These are phyloP conservation scores for Choiromyces venosus DNA, from an alignment of 495 filamentous ascomycete genomes.

Conservation along the genomic window DNA sequence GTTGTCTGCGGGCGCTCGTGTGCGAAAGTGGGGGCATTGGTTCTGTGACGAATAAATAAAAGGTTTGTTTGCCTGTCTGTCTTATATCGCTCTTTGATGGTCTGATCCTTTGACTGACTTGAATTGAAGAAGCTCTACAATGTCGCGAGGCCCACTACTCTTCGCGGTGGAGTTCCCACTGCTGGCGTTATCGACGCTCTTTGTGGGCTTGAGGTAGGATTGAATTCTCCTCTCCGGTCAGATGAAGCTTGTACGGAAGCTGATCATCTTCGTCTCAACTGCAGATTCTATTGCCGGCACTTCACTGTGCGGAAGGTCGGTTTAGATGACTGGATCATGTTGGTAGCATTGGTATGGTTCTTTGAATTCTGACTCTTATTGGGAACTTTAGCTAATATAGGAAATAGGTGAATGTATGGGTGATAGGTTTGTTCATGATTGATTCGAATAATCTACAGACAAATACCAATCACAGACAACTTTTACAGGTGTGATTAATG, in stretches of 20 bases:
- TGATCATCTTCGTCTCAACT: conserved; percentile 1
- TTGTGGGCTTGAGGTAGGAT: conserved; percentile 35
- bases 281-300: conserved; percentile 34
- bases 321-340: conserved; percentile 36
- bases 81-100: background rate
- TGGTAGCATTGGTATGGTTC: conserved; percentile 28
- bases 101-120: background rate
- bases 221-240: background rate
- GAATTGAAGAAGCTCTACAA: conserved; percentile 4
- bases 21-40: background rate
- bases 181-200: conserved; percentile 28
- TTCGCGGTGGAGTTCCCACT: conserved; percentile 32
- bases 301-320: conserved; percentile 25
- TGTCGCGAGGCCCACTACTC: conserved; percentile 24
- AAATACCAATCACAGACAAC: background rate
- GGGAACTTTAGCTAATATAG: conserved; percentile 1
- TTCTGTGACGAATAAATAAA: background rate
- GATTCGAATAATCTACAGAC: background rate
- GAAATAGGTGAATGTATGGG: conserved; percentile 26
- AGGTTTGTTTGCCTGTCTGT: background rate
- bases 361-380: background rate
- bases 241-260: background rate
- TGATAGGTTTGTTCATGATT: conserved; percentile 18
- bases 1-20: background rate
- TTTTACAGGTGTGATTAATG: conserved; percentile 22